These are phyloP conservation scores for Colletotrichum tropicicola DNA, from an alignment of 2,329 filamentous ascomycete species.

Conservation along the genomic window DNA sequence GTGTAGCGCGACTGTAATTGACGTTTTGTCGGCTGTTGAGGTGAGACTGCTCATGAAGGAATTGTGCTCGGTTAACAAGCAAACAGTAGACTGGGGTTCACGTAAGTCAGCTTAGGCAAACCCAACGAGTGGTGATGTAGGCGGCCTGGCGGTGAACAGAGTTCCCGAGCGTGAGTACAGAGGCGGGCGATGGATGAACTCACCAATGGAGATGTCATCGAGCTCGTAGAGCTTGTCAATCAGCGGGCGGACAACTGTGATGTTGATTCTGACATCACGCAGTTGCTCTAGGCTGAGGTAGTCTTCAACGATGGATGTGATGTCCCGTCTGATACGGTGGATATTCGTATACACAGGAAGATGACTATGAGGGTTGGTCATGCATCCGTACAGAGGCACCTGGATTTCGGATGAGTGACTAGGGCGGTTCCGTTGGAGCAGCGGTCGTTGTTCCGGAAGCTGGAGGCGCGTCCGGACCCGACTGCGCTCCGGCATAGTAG, in stretches of 20 bases:
- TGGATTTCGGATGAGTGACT: conserved; percentile 45
- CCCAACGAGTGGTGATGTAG: conserved; percentile 18
- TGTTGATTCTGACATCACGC: conserved; percentile 82
- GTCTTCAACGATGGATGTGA: conserved; percentile 70
- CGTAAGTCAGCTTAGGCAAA: neutral
- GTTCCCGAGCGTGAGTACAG: no score
- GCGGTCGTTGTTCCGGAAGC: conserved; percentile 39
- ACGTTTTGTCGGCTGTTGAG: conserved; percentile 84
- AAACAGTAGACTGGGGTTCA: conserved; percentile 75
- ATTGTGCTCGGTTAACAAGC: conserved; percentile 83
- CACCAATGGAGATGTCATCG: conserved; percentile 81
- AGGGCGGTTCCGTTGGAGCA: conserved; percentile 46
- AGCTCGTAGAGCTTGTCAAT: conserved; percentile 86
- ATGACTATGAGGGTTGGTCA: conserved; percentile 66
- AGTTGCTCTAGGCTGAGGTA: conserved; percentile 78
- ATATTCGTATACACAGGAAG: conserved; percentile 82
- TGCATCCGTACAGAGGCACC: conserved; percentile 60
- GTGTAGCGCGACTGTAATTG: conserved; percentile 77
- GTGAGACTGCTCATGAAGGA: conserved; percentile 79
- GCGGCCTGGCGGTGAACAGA: no score
- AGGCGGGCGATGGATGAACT: conserved; percentile 37
- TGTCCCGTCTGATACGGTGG: conserved; percentile 73
- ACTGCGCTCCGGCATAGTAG: conserved; percentile 33
- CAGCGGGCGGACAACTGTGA: conserved; percentile 79
- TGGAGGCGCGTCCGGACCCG: conserved; percentile 25